Evolutionary conservation across 2,329 filamentous ascomycete species (phyloP), one percentile per base, ranked within the genome.

Genomic region (Diatrype stigma): DNA sequence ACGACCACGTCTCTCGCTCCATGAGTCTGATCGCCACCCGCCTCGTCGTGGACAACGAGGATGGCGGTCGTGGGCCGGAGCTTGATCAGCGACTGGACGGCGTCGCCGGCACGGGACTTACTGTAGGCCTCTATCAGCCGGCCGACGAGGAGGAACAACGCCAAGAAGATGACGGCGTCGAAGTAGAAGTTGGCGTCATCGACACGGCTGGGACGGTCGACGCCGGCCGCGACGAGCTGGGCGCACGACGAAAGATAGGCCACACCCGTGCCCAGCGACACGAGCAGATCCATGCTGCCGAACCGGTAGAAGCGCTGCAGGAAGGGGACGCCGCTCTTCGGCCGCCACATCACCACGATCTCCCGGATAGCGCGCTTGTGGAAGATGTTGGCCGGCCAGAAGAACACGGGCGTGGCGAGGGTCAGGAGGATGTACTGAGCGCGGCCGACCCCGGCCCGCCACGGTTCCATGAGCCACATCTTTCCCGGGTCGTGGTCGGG

Each of bases 211-310:
- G 64, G 63, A 11, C 72, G 62, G 17, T 69, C 63, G 3, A 74
- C 75, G 4, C 76, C 79, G 3, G 85, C 81, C 6, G 84, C 81
- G 47, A 90, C 85, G 65, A 96, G 78, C 56, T 95, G 85, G 16
- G 84, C 86, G 22, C 96, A 73, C 0, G 90, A 96, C 0, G 90
- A 86, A 55, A 95, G 74, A 66, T 96, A 96, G 1, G 92, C 92
- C 53, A 96, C 90, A 2, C 84, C 87, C 0, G 92, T 96, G 6
- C 91, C 92, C 2, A 96, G 78, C 7, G 88, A 94, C 70, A 96
- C 92, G 53, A 96, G 79, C 73, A 95, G 87, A 65, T 96, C 96
- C 92, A 96, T 96, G 73, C 91, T 96, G 8, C 92, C 92, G 63
- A 96, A 96, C n/a, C 88, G 85, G 67, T 91, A 90, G 63, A 96